A percentile compares a stretch with the other conserved stretches of the same genome.
Evolutionary conservation across 2,329 filamentous ascomycete genomes (phyloP).

Genomic region (Eutypella sp.): DNA sequence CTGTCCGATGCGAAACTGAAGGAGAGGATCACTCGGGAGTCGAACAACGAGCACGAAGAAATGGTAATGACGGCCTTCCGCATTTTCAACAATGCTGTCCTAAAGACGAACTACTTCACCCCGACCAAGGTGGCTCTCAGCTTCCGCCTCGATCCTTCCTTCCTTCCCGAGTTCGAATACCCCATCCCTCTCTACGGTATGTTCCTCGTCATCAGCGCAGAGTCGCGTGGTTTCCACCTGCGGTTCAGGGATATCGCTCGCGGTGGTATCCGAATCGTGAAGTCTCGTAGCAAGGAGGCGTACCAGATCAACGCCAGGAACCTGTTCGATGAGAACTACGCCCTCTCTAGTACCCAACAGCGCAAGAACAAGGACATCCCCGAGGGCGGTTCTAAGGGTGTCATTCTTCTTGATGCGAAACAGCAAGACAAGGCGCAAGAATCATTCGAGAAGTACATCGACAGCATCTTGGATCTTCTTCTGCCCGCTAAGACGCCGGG

Average conservation of each 20-base stretch:
- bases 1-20: slow-evolving; percentile 69
- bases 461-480: slow-evolving; percentile 93
- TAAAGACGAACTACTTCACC: slow-evolving; percentile 97
- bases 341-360: slow-evolving; percentile 95
- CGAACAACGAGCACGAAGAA: slow-evolving; percentile 88
- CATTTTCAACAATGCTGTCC: slow-evolving; percentile 85
- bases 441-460: slow-evolving; percentile 99
- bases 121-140: slow-evolving; percentile 97
- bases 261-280: slow-evolving; percentile 96
- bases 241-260: slow-evolving; percentile 96
- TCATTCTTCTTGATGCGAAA: slow-evolving; percentile 87
- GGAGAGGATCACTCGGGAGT: slow-evolving; percentile 72
- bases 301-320: slow-evolving; percentile 95
- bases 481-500: slow-evolving; percentile 85
- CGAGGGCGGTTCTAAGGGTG: slow-evolving; percentile 96
- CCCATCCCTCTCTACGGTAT: slow-evolving; percentile 92
- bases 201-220: slow-evolving; percentile 96
- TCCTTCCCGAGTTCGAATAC: slow-evolving; percentile 89
- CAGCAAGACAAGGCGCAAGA: slow-evolving; percentile 90
- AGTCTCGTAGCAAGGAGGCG: slow-evolving; percentile 92
- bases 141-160: slow-evolving; percentile 85
- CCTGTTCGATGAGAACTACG: slow-evolving; percentile 98
- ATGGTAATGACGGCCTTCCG: slow-evolving; percentile 98
- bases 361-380: slow-evolving; percentile 99
- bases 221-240: slow-evolving; percentile 95